Evolutionary conservation across 345 rosid species (phyloP), one percentile per base, ranked within the genome.

Genomic region (Punica granatum): DNA sequence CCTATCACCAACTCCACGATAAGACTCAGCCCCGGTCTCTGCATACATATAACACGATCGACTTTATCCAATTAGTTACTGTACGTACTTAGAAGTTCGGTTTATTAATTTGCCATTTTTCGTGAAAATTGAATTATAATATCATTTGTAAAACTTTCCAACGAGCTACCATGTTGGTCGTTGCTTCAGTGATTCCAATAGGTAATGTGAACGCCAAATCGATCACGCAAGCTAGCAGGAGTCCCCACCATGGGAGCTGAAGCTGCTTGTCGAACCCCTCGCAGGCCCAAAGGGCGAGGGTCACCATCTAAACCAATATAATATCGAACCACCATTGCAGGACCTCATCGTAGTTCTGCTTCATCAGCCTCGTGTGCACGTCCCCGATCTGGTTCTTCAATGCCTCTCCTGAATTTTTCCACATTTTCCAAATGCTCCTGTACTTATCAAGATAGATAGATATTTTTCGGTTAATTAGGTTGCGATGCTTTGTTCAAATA

Each of bases 1-100:
- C n/a, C 96, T 0, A 92, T 92, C 54, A 87, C 75, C 80, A 92
- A 54, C 66, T 90, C 93, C 3, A 97, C 84, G 23, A 92, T 88
- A 59, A 92, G 90, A 41, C 88, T 88, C 32, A 90, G 80, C 63
- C 97, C 91, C 33, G 86, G 80, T 74, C 77, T 78, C 92, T 85
- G 84, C 83, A 72, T 1, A 69, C n/a, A n/a, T n/a, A n/a, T n/a
- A n/a, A n/a, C n/a, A n/a, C n/a, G n/a, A n/a, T n/a, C n/a, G n/a
- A n/a, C n/a, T n/a, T n/a, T n/a, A n/a, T n/a, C n/a, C n/a, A n/a
- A n/a, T n/a, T n/a, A n/a, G n/a, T n/a, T n/a, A n/a, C n/a, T n/a
- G n/a, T n/a, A n/a, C n/a, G n/a, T n/a, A n/a, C n/a, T n/a, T n/a
- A n/a, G n/a, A n/a, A n/a, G n/a, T n/a, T n/a, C n/a, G n/a, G n/a